phyloP scores from a whole-genome alignment of 805 yeast genomes.

The Myxozyma vanderwaltii region DNA sequence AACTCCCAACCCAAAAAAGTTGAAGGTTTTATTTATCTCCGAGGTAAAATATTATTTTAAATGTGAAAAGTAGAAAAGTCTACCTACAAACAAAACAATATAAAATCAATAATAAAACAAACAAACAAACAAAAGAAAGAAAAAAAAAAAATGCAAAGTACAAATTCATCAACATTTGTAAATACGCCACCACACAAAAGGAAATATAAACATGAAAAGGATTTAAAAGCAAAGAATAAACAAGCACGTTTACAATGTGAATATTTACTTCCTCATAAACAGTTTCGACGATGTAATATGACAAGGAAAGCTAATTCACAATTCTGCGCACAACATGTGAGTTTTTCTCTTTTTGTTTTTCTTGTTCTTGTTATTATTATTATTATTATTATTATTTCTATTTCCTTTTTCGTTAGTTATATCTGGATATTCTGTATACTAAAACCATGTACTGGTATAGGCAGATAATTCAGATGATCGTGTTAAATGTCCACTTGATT shows the following conservation, averaged over 20 bases:
- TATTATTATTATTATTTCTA: too few species aligned
- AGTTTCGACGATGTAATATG: constrained; percentile 62
- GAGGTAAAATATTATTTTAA: too few species aligned
- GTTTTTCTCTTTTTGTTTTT: too few species aligned
- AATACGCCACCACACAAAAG: neutral
- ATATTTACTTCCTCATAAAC: constrained; percentile 50
- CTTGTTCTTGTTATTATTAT: too few species aligned
- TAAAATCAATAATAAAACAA: neutral
- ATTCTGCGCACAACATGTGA: constrained; percentile 65
- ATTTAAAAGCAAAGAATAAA: neutral
- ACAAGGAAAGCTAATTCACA: constrained; percentile 53
- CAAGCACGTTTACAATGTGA: constrained; percentile 43
- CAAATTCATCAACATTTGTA: neutral
- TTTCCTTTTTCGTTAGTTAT: too few species aligned
- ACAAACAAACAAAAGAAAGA: neutral
- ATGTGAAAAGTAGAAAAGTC: too few species aligned
- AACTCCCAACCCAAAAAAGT: too few species aligned
- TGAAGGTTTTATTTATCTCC: too few species aligned
- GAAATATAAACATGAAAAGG: neutral
- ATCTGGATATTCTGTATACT: too few species aligned
- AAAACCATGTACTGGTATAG: too few species aligned
- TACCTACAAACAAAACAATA: neutral
- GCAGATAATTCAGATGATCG: neutral
- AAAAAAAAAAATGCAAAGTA: neutral
- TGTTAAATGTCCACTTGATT: constrained; percentile 27